Base-by-base conservation (phyloP, 768 basidiomycete genomes). In the Vararia minispora region DNA sequence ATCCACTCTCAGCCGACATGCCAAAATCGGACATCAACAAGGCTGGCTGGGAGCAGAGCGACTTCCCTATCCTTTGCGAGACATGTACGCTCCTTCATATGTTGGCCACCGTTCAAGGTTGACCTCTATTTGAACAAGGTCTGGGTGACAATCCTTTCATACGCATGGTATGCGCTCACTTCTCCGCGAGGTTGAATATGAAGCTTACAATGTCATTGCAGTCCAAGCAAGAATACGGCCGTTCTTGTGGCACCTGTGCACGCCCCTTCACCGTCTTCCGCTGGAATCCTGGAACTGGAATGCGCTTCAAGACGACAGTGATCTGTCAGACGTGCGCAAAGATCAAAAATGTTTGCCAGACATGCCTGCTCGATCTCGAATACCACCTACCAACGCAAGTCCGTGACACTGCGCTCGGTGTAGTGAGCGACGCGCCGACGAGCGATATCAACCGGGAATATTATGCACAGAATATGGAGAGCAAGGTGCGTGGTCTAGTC, bases 401-500 rank as follows among this genome's bases (percentile, higher is more conserved):
- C 8, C 72, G 95, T 37, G 95, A 99, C 57, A 95, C 92, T 2
- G 95, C 95, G 7, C 62, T 99, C 35, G 89, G 82, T 1, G 49
- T 84, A 17, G 68, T 83, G 56, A 83, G 76, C 52, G 83, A 85
- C 44, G 94, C 95, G 0, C 95, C 95, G 5, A 91, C 83, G 35
- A 94, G 91, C 55, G 92, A 98, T 49, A 86, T 99, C 62, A 99
- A 99, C 58, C 72, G 94, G 53, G 87, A 94, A 65, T 94, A 86
- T 55, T 85, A 85, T 57, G 88, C 87, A 1, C 88, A 94, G 60
- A 91, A 90, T 57, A 80, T 89, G 78, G 83, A 88, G 59, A 64
- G 68, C 42, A 81, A 88, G 70, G 87, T 82, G 46, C 45, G 71
- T 63, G 22, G 33, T 27, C 13, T 22, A 33, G 18, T 31, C 33